These are phyloP conservation scores for Colletotrichum tabaci DNA, from an alignment of 2,329 filamentous ascomycete genomes.

Conservation along the genomic window DNA sequence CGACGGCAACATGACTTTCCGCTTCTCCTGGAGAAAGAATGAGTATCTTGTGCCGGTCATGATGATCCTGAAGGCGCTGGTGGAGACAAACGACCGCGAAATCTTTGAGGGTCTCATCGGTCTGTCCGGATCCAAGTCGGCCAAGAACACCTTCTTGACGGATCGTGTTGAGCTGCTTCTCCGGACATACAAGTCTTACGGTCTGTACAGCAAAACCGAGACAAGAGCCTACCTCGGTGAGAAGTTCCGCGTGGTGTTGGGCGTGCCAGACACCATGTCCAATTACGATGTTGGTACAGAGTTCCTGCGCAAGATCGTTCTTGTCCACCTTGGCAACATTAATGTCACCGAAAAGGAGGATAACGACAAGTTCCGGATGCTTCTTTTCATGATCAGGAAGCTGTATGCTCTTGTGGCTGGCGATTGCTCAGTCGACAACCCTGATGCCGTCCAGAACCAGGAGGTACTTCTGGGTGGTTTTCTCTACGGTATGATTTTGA, in stretches of 20 bases:
- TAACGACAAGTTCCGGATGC: conserved; percentile 91
- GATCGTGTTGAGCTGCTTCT: conserved; percentile 94
- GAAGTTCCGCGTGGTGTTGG: conserved; percentile 91
- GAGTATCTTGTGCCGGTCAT: conserved; percentile 96
- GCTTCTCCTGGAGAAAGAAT: conserved; percentile 98
- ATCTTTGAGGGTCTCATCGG: conserved; percentile 96
- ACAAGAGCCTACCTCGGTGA: conserved; percentile 89
- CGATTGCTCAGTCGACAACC: conserved; percentile 94
- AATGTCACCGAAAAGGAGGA: conserved; percentile 89
- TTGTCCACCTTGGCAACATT: conserved; percentile 91
- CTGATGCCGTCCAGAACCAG: conserved; percentile 96
- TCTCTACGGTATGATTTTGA: conserved; percentile 94
- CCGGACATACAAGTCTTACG: conserved; percentile 93
- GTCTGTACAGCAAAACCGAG: conserved; percentile 84
- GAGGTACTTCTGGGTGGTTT: conserved; percentile 95
- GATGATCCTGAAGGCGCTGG: conserved; percentile 96
- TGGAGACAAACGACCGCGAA: conserved; percentile 96
- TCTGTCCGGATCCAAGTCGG: conserved; percentile 79
- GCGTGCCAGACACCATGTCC: conserved; percentile 85
- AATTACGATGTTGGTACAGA: conserved; percentile 93
- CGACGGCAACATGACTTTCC: conserved; percentile 96
- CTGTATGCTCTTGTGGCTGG: conserved; percentile 93
- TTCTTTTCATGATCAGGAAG: conserved; percentile 97
- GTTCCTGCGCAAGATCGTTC: conserved; percentile 89
- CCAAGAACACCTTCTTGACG: conserved; percentile 92